A percentile compares a stretch with the other conserved stretches of the same genome.
Conservation (phyloP, 2,329 filamentous ascomycete genomes). For the Fonsecaea nubica region DNA sequence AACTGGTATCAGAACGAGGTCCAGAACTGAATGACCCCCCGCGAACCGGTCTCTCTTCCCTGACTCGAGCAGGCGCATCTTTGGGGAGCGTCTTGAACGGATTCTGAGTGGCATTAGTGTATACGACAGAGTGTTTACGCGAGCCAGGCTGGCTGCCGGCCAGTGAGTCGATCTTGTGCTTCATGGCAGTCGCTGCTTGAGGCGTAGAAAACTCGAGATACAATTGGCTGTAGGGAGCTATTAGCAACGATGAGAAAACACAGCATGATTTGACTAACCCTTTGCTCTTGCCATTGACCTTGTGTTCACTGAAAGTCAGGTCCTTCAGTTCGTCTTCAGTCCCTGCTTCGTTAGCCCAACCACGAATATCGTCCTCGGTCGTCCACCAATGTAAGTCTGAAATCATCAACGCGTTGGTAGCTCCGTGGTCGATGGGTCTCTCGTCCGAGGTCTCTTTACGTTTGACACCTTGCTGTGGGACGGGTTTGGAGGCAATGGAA, state of each 20-base stretch:
- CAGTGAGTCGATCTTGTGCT: conserved; percentile 77
- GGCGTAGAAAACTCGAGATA: conserved; percentile 85
- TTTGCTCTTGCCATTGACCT: conserved; percentile 98
- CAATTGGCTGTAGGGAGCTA: conserved; percentile 62
- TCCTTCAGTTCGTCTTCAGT: conserved; percentile 88
- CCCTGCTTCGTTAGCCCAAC: conserved; percentile 79
- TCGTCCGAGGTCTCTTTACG: conserved; percentile 66
- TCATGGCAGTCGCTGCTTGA: conserved; percentile 84
- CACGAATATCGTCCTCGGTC: conserved; percentile 91
- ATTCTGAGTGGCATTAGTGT: conserved; percentile 77
- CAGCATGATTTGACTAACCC: conserved; percentile 65
- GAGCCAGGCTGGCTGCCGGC: conserved; percentile 59
- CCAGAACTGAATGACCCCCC: conserved; percentile 52
- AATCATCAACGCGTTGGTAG: conserved; percentile 76
- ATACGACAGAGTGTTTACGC: conserved; percentile 75
- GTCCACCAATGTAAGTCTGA: conserved; percentile 97
- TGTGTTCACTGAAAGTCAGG: conserved; percentile 96
- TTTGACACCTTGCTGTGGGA: conserved; percentile 64
- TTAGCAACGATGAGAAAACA: conserved; percentile 9
- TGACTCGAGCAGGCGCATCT: conserved; percentile 75
- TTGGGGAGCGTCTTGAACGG: conserved; percentile 92
- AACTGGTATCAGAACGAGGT: conserved; percentile 50
- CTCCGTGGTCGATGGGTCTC: conserved; percentile 63
- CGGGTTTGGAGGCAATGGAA: conserved; percentile 40
- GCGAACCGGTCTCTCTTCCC: conserved; percentile 63